Evolutionary conservation across 2,329 filamentous ascomycete genomes (phyloP).

Genomic region (Lachnellula willkommii): DNA sequence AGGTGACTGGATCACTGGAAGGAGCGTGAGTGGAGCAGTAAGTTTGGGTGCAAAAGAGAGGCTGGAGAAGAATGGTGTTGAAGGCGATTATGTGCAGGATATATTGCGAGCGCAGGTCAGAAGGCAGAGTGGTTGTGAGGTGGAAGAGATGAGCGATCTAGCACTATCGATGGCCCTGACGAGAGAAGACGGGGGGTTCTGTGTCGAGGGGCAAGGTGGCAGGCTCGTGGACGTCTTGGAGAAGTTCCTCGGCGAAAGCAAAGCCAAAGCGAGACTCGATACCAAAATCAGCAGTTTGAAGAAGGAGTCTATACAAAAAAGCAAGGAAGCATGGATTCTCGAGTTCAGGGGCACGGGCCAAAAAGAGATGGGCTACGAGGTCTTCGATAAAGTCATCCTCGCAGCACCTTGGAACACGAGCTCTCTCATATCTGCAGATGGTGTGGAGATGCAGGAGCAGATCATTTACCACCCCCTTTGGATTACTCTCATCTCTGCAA

Average conservation of each 20-base stretch:
- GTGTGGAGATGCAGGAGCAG: not conserved
- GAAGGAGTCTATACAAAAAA: not conserved
- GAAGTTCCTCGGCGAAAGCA: slow-evolving; percentile 6
- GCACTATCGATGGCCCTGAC: slow-evolving; percentile 7
- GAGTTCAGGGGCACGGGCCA: not conserved
- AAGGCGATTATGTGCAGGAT: slow-evolving; percentile 9
- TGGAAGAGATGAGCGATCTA: slow-evolving; percentile 12
- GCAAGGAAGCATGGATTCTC: slow-evolving; percentile 6
- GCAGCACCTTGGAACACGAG: slow-evolving; percentile 11
- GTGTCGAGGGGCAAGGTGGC: not conserved
- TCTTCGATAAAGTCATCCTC: slow-evolving; percentile 14
- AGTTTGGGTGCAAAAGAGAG: slow-evolving; percentile 1
- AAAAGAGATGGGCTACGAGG: not conserved
- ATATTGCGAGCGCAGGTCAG: slow-evolving; percentile 10
- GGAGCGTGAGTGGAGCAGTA: not conserved
- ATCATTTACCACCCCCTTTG: slow-evolving; percentile 6
- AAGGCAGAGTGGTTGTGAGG: slow-evolving; percentile 9
- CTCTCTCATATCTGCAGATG: not conserved
- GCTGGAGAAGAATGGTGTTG: slow-evolving; percentile 5
- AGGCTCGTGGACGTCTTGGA: slow-evolving; percentile 5
- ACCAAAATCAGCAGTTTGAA: slow-evolving; percentile 8
- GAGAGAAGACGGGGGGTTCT: slow-evolving; percentile 5
- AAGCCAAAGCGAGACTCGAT: slow-evolving; percentile 5
- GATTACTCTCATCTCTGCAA: slow-evolving; percentile 10
- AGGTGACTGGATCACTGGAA: not conserved